Base-by-base conservation (phyloP, 2,329 filamentous ascomycete genomes). In the Dothiorella sarmentorum region DNA sequence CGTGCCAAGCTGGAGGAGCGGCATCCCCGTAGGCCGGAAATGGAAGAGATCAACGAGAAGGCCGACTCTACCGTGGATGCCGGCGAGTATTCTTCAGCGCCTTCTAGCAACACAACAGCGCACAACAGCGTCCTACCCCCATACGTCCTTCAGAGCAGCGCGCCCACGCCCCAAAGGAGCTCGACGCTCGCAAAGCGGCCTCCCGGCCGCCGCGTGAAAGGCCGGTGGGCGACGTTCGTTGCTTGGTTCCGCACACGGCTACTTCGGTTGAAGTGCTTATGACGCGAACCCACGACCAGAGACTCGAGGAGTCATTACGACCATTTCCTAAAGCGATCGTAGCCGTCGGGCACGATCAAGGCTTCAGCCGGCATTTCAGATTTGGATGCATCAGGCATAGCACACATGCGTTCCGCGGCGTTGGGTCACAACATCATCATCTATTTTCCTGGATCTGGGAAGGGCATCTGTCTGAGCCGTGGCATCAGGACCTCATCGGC, bases 221-320 rank as follows among this genome's bases (percentile, higher is more conserved):
- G 74, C 27, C 68, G 74, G 20, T 84, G 81, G 81, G 73, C 82
- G 60, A 72, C 78, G 22, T 83, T 84, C 65, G 71, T 82, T 57
- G 81, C 81, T 1, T 84, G 82, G 82, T 72, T 82, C 61, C 76
- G 78, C 65, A 84, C 81, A 29, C 73, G 81, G 60, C 67, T 84
- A 59, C 76, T 83, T 63, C 79, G 81, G 63, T 74, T 82, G 38
- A 55, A 55, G 37, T 59, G 57, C 57, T 33, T 59, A 40, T 59
- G 60, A 72, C 74, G 38, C 71, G 31, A 35, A 9, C 31, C 44
- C n/a, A 49, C 44, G 44, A 49, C 18, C 47, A 52, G 20, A 52
- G 40, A 44, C 47, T 52, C 47, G 3, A 20, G 47, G 47, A 52
- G 47, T 52, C 47, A 35, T 52, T 38, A 52, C 47, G 47, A 52